phyloP scores from a whole-genome alignment of 495 filamentous ascomycete species.

The Penicillium lividum region DNA sequence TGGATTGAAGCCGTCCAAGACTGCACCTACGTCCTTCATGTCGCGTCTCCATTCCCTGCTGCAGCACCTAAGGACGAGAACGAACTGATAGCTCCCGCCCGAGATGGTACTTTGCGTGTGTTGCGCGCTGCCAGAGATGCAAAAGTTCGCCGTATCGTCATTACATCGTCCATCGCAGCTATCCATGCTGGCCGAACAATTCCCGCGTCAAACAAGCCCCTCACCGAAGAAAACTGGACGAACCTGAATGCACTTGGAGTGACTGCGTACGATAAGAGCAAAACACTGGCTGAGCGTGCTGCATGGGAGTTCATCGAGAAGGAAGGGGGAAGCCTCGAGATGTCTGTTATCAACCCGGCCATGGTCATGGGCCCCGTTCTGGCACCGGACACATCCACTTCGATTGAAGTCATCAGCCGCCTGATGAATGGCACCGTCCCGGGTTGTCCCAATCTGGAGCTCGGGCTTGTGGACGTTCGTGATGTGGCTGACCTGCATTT shows the following conservation, averaged over 20 bases:
- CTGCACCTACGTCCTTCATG: conserved; percentile 16
- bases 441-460: conserved; percentile 11
- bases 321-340: conserved; percentile 10
- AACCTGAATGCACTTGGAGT: conserved; percentile 4
- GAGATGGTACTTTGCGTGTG: conserved; percentile 14
- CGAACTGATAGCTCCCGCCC: conserved; percentile 15
- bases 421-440: conserved; percentile 11
- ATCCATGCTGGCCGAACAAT: conserved; percentile 3
- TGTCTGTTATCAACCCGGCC: conserved; percentile 11
- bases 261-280: conserved; percentile 15
- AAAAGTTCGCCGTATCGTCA: conserved; percentile 9
- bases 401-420: conserved; percentile 11
- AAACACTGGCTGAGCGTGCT: conserved; percentile 13
- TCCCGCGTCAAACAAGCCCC: neutral
- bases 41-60: conserved; percentile 13
- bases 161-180: conserved; percentile 14
- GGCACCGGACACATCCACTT: conserved; percentile 7
- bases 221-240: conserved; percentile 16
- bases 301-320: conserved; percentile 16
- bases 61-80: conserved; percentile 11
- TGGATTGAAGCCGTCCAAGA: conserved; percentile 14
- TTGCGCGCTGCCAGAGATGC: conserved; percentile 15
- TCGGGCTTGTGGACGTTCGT: conserved; percentile 14
- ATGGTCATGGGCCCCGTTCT: conserved; percentile 12
- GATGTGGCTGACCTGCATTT: conserved; percentile 16